Evolutionary conservation across 768 basidiomycete genomes (phyloP).

Genomic region (Fomitopsis pulvina): DNA sequence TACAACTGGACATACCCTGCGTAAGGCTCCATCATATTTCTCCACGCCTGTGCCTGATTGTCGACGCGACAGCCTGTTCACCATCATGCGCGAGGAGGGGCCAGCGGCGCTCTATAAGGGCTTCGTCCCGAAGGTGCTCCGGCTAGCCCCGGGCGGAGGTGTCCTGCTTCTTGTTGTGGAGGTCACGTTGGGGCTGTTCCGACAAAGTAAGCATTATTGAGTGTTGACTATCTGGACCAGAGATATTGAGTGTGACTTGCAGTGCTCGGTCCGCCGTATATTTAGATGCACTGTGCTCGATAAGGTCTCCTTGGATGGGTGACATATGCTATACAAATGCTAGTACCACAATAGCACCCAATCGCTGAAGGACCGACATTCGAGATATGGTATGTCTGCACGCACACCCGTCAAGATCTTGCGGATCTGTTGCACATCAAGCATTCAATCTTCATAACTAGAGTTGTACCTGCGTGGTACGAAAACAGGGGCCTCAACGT

Average conservation of each 20-base stretch:
- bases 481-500: too few relatives aligned
- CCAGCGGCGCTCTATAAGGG: slow-evolving; percentile 86
- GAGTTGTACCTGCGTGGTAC: too few relatives aligned
- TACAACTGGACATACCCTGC: slow-evolving; percentile 97
- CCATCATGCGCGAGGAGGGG: slow-evolving; percentile 85
- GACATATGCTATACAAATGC: too few relatives aligned
- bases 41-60: neutral
- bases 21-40: slow-evolving; percentile 19
- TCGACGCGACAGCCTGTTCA: slow-evolving; percentile 39
- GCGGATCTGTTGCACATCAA: too few relatives aligned
- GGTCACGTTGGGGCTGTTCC: slow-evolving; percentile 71
- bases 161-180: slow-evolving; percentile 92
- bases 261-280: slow-evolving; percentile 23
- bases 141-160: slow-evolving; percentile 94
- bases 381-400: too few relatives aligned
- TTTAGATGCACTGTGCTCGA: too few relatives aligned
- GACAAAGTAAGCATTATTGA: slow-evolving; percentile 42
- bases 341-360: too few relatives aligned
- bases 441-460: too few relatives aligned
- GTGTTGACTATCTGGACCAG: neutral
- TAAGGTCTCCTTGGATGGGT: too few relatives aligned
- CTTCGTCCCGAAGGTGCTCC: slow-evolving; percentile 91
- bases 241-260: neutral
- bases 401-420: too few relatives aligned
- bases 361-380: too few relatives aligned